phyloP scores from a whole-genome alignment of 1,139 yeast species.

The Diutina catenulata region DNA sequence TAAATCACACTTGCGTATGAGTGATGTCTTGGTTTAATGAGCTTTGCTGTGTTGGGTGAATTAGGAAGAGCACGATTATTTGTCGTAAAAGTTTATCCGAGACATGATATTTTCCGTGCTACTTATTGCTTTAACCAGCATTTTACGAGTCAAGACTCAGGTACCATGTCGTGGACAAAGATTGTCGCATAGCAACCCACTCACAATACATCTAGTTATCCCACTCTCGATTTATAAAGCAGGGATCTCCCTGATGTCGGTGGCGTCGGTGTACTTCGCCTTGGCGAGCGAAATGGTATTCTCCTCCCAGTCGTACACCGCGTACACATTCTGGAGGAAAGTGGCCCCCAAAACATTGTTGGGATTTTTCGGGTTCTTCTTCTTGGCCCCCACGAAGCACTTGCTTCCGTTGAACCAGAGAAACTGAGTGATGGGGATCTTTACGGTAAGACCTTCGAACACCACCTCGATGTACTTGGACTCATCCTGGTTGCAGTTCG shows the following conservation, averaged over 20 bases:
- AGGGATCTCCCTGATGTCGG: not conserved
- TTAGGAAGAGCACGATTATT: too few species aligned
- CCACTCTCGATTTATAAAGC: too few species aligned
- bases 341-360: not conserved
- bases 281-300: conserved; percentile 8
- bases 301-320: not conserved
- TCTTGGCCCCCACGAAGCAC: not conserved
- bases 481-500: not conserved
- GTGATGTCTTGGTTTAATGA: too few species aligned
- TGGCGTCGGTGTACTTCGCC: conserved; percentile 9
- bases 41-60: too few species aligned
- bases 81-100: too few species aligned
- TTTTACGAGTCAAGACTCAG: too few species aligned
- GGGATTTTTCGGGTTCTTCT: not conserved
- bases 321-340: not conserved
- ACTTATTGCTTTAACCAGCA: too few species aligned
- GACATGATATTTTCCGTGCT: too few species aligned
- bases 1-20: too few species aligned
- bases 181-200: too few species aligned
- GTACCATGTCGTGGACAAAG: too few species aligned
- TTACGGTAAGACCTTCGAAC: not conserved
- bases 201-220: too few species aligned
- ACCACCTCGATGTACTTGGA: not conserved
- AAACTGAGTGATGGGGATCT: not conserved
- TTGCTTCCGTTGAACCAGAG: not conserved